Evolutionary conservation across 768 basidiomycete genomes (phyloP), one percentile per base, ranked within the genome.

Genomic region (Pisolithus sp.): DNA sequence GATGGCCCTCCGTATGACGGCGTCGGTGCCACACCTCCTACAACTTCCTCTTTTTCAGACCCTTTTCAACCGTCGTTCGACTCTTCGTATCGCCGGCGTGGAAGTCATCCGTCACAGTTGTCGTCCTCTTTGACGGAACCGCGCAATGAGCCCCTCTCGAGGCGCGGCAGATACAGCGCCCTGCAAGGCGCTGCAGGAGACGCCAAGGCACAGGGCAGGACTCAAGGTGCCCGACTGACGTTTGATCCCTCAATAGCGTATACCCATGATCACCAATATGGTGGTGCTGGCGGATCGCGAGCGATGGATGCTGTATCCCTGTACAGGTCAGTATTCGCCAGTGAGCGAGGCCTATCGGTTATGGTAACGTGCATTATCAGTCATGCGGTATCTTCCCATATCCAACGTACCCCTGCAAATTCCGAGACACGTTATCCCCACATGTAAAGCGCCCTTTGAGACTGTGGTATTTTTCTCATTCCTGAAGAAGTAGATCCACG

Each of bases 221-320:
- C 38, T 34, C 23, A 9, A 7, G 55, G 49, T 34, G 50, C 47
- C 43, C 64, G 51, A 28, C 9, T 75, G 53, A 49, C 62, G 7
- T 81, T 78, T 58, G 71, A 78, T 61, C 75, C 75, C 24, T 73
- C 71, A 8, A 55, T 76, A 43, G 81, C 81, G 13, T 82, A 83
- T 58, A 50, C 62, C 15, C 63, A 53, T 38, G 55, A 53, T 26
- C 54, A 53, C 44, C 17, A 34, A 21, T 48, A 40, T 26, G 52
- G 34, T 38, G 53, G 49, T 24, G 51, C 56, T 13, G 45, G 51
- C 20, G 46, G 53, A 23, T 60, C 57, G n/a, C 57, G 52, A 20
- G 48, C 56, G n/a, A 42, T 57, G 2, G 53, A 61, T 41, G 55
- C 77, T 1, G 55, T 71, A 15, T 69, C 77, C 3, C 74, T 86